These are phyloP conservation scores for Herpotrichia juniperi DNA, from an alignment of 2,329 filamentous ascomycete species.

Conservation along the genomic window DNA sequence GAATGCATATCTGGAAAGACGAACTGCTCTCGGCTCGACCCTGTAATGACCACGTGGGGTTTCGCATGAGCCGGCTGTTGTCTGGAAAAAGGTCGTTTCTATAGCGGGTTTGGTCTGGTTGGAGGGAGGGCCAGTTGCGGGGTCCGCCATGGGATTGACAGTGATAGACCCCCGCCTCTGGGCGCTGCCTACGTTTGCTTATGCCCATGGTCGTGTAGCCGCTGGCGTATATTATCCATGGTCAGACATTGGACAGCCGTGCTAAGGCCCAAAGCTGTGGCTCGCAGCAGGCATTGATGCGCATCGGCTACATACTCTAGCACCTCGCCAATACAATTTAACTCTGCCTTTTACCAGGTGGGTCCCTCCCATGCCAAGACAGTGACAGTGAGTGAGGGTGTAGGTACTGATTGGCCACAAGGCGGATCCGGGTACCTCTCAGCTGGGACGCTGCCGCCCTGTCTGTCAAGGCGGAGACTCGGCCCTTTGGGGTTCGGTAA, in stretches of 20 bases:
- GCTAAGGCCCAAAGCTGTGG: background rate
- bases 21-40: background rate
- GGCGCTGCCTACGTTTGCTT: background rate
- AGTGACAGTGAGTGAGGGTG: background rate
- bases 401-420: background rate
- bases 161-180: background rate
- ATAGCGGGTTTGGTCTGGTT: background rate
- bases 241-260: background rate
- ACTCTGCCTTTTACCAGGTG: background rate
- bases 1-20: background rate
- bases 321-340: background rate
- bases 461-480: conserved; percentile 5
- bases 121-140: background rate
- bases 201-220: background rate
- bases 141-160: background rate
- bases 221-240: background rate
- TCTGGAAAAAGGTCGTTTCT: background rate
- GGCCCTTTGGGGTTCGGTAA: background rate
- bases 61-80: background rate
- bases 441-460: conserved; percentile 6
- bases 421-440: conserved; percentile 6
- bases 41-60: background rate
- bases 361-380: background rate
- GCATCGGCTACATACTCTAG: background rate
- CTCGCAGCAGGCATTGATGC: background rate